A percentile compares a stretch with the other conserved stretches of the same genome.
These are phyloP conservation scores for Malus hybrid DNA, from an alignment of 331 rosid species.

Conservation along the genomic window DNA sequence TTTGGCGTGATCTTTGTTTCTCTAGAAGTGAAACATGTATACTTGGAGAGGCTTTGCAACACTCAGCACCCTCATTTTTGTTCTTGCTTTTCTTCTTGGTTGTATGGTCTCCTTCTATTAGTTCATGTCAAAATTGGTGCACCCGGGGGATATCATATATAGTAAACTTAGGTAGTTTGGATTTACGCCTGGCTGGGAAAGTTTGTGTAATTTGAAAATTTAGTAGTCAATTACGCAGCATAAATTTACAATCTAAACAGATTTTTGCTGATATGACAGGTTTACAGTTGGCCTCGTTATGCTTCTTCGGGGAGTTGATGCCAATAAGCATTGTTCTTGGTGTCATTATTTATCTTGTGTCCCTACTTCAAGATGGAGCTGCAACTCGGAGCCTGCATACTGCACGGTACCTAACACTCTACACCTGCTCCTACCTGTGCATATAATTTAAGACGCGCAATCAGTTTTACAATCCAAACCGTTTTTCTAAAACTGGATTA, in stretches of 20 bases:
- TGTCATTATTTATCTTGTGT: slow-evolving; percentile 92
- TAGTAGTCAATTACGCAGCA: neutral
- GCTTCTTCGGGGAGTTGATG: slow-evolving; percentile 77
- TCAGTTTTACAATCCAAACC: neutral
- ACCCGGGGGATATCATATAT: neutral
- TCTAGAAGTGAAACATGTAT: neutral
- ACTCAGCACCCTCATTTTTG: neutral
- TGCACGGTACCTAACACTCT: slow-evolving; percentile 46
- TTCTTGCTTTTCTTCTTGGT: neutral
- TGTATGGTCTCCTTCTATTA: neutral
- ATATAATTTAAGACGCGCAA: neutral
- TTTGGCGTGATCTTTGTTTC: too few relatives aligned
- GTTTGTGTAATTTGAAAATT: neutral
- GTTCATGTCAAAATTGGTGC: neutral
- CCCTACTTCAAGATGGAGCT: slow-evolving; percentile 96
- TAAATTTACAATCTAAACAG: neutral
- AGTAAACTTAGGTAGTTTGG: neutral
- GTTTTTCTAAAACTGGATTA: neutral
- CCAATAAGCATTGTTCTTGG: slow-evolving; percentile 92
- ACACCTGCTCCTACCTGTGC: neutral
- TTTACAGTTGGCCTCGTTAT: slow-evolving; percentile 64
- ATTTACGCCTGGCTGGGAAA: neutral
- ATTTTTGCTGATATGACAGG: slow-evolving; percentile 31
- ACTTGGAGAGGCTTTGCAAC: neutral
- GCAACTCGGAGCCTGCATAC: slow-evolving; percentile 60